These are phyloP conservation scores for Globisporangium apiculatum DNA, from an alignment of 352 stramenopile genomes.

Conservation along the genomic window DNA sequence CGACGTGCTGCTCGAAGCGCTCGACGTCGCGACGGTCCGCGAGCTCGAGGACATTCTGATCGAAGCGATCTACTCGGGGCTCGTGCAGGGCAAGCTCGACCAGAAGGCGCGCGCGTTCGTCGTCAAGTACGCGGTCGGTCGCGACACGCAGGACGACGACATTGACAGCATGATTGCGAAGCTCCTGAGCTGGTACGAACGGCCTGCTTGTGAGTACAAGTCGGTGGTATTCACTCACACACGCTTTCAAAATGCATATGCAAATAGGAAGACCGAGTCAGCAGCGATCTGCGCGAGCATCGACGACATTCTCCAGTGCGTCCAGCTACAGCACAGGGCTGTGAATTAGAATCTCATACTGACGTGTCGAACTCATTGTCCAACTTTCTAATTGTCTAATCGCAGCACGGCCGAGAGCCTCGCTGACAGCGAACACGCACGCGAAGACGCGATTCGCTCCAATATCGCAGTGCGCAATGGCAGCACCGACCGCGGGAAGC, in stretches of 20 bases:
- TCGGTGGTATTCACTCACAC: neutral
- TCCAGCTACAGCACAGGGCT: neutral
- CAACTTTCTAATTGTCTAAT: too few species aligned
- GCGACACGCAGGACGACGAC: slow-evolving; percentile 79
- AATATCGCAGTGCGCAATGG: slow-evolving; percentile 45
- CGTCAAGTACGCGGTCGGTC: slow-evolving; percentile 86
- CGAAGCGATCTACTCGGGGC: slow-evolving; percentile 88
- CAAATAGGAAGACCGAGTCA: slow-evolving; percentile 46
- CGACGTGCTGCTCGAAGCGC: slow-evolving; percentile 57
- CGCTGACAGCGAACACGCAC: slow-evolving; percentile 36
- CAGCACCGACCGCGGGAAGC: slow-evolving; percentile 40
- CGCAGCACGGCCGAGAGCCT: slow-evolving; percentile 45
- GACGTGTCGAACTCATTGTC: too few species aligned
- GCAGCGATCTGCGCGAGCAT: slow-evolving; percentile 54
- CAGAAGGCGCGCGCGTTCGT: slow-evolving; percentile 77
- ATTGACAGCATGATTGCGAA: slow-evolving; percentile 88
- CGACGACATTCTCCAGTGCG: slow-evolving; percentile 57
- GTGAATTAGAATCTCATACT: too few species aligned
- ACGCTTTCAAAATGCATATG: neutral
- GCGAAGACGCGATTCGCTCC: slow-evolving; percentile 39
- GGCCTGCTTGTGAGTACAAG: neutral
- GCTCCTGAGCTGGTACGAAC: slow-evolving; percentile 66
- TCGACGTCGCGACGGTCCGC: slow-evolving; percentile 75
- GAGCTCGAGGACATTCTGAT: slow-evolving; percentile 92
- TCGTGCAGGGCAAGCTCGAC: slow-evolving; percentile 89